Conservation (phyloP, 2,329 filamentous ascomycete species). For the Coccinonectria pachysandricola region DNA sequence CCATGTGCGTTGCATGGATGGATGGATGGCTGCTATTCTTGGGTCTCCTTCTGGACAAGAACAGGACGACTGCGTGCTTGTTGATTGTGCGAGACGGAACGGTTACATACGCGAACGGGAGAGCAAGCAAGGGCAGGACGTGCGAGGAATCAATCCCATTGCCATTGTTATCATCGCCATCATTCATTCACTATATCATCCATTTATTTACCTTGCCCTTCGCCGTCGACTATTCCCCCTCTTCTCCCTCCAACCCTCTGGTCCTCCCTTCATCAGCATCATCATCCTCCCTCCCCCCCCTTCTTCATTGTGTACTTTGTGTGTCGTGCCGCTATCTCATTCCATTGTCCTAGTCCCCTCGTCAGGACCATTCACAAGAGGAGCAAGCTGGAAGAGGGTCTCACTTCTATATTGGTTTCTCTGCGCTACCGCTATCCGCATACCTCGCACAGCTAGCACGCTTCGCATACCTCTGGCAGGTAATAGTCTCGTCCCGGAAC, state of each 20-base stretch:
- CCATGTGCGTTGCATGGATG: too few species aligned
- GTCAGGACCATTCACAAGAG: neutral
- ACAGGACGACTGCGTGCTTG: too few species aligned
- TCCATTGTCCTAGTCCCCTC: slow-evolving; percentile 1
- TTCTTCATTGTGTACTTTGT: slow-evolving; percentile 5
- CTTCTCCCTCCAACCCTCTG: slow-evolving; percentile 8
- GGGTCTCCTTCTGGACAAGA: too few species aligned
- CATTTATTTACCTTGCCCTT: too few species aligned
- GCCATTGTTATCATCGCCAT: neutral
- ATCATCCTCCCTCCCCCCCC: slow-evolving; percentile 1
- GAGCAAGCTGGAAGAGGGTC: too few species aligned
- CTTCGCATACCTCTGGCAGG: slow-evolving; percentile 17
- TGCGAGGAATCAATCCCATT: too few species aligned
- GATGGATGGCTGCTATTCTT: too few species aligned
- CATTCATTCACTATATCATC: neutral
- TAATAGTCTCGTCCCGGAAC: slow-evolving; percentile 9
- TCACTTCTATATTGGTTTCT: slow-evolving; percentile 2
- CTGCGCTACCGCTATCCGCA: too few species aligned
- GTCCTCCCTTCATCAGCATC: slow-evolving; percentile 3
- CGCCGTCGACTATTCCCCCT: slow-evolving; percentile 2
- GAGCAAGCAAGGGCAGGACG: too few species aligned
- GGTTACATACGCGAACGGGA: too few species aligned
- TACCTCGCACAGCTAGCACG: too few species aligned
- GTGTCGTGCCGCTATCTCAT: slow-evolving; percentile 10
- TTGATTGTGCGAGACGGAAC: too few species aligned